phyloP scores from a whole-genome alignment of 306 rosid species.

The Quercus glauca region DNA sequence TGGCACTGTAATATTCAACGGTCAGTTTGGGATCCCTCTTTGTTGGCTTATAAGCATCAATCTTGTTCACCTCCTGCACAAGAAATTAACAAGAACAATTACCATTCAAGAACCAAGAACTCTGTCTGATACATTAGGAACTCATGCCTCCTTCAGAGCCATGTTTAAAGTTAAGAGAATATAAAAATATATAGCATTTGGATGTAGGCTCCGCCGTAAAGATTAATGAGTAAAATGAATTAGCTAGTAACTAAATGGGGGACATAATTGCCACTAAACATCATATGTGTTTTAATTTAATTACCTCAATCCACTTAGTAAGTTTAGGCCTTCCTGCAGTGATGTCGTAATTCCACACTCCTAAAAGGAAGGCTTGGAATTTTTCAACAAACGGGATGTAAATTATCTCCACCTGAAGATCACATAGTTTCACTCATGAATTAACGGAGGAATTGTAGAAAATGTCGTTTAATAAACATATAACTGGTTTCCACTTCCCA shows the following conservation, averaged over 20 bases:
- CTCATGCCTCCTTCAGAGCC: not conserved
- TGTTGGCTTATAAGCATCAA: constrained; percentile 58
- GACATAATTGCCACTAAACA: not conserved
- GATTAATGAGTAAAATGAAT: not conserved
- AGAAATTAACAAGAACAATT: not conserved
- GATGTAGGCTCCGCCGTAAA: not conserved
- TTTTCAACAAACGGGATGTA: constrained; percentile 61
- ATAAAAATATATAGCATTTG: not conserved
- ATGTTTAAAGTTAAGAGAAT: not conserved
- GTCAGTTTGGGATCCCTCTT: constrained; percentile 45
- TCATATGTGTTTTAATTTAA: not conserved
- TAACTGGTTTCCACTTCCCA: not conserved
- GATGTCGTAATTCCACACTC: constrained; percentile 44
- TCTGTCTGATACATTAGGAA: not conserved
- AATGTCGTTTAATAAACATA: not conserved
- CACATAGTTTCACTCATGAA: constrained; percentile 11
- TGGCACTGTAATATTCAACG: constrained; percentile 44
- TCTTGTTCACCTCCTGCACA: constrained; percentile 61
- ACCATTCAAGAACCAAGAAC: constrained; percentile 1
- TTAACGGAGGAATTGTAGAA: not conserved
- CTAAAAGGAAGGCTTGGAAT: constrained; percentile 47
- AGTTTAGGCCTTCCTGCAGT: constrained; percentile 61
- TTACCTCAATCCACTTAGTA: constrained; percentile 66
- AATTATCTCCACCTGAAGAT: constrained; percentile 63
- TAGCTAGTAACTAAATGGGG: not conserved